phyloP scores from a whole-genome alignment of 345 rosid species.

The Lepidium africanum region DNA sequence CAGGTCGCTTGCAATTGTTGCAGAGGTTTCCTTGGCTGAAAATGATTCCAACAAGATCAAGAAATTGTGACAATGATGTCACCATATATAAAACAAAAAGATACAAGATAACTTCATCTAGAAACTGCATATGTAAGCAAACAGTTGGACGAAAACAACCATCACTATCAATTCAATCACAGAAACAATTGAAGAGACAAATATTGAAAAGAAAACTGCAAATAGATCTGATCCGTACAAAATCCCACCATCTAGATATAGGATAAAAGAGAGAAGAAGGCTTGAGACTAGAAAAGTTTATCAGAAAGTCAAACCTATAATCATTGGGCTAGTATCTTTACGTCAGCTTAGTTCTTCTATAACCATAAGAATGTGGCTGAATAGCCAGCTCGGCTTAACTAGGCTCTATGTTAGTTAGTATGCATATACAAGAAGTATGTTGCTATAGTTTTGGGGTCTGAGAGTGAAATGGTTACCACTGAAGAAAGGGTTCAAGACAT shows the following conservation, averaged over 20 bases:
- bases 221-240: neutral
- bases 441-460: neutral
- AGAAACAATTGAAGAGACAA: neutral
- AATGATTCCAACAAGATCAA: constrained; percentile 12
- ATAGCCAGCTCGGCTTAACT: neutral
- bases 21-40: constrained; percentile 82
- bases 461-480: constrained; percentile 1
- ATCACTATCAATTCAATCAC: neutral
- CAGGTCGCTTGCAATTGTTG: constrained; percentile 97
- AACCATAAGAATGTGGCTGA: neutral
- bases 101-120: neutral
- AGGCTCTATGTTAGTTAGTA: neutral
- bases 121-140: neutral
- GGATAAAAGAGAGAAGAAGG: too few species aligned
- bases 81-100: neutral
- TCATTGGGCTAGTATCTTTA: neutral
- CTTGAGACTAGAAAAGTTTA: too few species aligned
- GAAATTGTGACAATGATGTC: neutral
- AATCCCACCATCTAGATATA: neutral
- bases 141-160: neutral
- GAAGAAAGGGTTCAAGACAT: constrained; percentile 6
- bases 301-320: neutral
- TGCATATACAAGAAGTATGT: neutral
- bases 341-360: neutral
- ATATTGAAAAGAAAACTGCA: neutral